A percentile compares a stretch with the other conserved stretches of the same genome.
These are phyloP conservation scores for Ilyonectria robusta DNA, from an alignment of 2,329 filamentous ascomycete genomes.

Conservation along the genomic window DNA sequence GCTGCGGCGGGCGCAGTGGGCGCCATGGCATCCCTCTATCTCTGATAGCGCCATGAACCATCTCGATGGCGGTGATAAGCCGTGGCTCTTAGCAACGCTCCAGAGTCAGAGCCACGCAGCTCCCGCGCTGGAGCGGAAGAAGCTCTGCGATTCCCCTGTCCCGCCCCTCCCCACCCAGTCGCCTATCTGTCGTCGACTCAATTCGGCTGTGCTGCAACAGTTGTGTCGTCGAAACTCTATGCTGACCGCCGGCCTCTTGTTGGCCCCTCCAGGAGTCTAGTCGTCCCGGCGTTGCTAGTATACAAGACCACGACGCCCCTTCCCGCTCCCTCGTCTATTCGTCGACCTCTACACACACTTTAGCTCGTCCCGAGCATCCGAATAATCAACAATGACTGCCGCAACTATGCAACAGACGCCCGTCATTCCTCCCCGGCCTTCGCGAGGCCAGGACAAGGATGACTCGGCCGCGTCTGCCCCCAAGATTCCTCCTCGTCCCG, in stretches of 20 bases:
- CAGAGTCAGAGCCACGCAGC: conserved; percentile 24
- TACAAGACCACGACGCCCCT: conserved; percentile 34
- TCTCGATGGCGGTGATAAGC: conserved; percentile 27
- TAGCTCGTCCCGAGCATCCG: conserved; percentile 38
- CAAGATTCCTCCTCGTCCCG: conserved; percentile 83
- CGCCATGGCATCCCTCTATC: conserved; percentile 37
- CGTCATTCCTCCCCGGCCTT: conserved; percentile 70
- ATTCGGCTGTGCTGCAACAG: conserved; percentile 20
- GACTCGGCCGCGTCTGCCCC: conserved; percentile 64
- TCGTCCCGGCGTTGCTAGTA: conserved; percentile 28
- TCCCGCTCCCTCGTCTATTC: conserved; percentile 27
- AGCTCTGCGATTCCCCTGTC: conserved; percentile 30
- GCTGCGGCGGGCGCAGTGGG: conserved; percentile 45
- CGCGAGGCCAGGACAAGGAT: conserved; percentile 64
- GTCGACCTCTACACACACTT: conserved; percentile 16
- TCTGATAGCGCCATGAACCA: conserved; percentile 32
- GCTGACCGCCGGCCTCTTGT: conserved; percentile 45
- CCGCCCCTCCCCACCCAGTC: conserved; percentile 24
- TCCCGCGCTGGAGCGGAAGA: conserved; percentile 17
- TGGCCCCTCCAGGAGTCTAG: conserved; percentile 36
- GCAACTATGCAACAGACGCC: conserved; percentile 66
- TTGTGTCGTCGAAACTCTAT: conserved; percentile 37
- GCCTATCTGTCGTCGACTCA: conserved; percentile 20
- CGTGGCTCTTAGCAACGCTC: conserved; percentile 19
- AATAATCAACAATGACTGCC: conserved; percentile 61